A percentile compares a stretch with the other conserved stretches of the same genome.
These are phyloP conservation scores for Lotus japonicus DNA, from an alignment of 306 rosid genomes.

Conservation along the genomic window DNA sequence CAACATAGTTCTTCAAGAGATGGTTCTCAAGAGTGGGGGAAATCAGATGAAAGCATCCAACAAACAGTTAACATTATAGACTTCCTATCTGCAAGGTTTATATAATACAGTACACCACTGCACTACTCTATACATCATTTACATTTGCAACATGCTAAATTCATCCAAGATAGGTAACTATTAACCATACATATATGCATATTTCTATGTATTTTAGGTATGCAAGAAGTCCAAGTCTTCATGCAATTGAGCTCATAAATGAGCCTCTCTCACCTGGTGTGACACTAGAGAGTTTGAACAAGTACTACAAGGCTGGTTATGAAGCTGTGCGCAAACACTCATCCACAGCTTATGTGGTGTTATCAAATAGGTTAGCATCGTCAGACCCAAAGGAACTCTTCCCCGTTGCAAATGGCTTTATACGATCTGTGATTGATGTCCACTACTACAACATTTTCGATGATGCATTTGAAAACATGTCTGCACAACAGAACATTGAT, in stretches of 20 bases:
- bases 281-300: slow-evolving; percentile 36
- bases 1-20: slow-evolving; percentile 70
- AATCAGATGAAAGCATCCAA: slow-evolving; percentile 45
- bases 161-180: neutral
- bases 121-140: neutral
- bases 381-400: slow-evolving; percentile 44
- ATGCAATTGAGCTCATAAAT: slow-evolving; percentile 67
- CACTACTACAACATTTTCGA: slow-evolving; percentile 63
- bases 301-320: slow-evolving; percentile 60
- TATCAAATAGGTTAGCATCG: slow-evolving; percentile 52
- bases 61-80: slow-evolving; percentile 64
- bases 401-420: slow-evolving; percentile 43
- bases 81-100: slow-evolving; percentile 61
- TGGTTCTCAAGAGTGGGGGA: slow-evolving; percentile 65
- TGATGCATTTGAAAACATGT: slow-evolving; percentile 26
- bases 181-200: neutral
- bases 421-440: slow-evolving; percentile 48
- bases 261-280: slow-evolving; percentile 64
- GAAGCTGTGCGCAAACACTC: slow-evolving; percentile 56
- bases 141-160: neutral
- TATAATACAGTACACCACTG: neutral
- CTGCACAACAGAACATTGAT: slow-evolving; percentile 55
- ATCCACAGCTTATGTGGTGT: slow-evolving; percentile 36
- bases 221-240: slow-evolving; percentile 43
- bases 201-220: slow-evolving; percentile 32